Conservation (phyloP, 2,329 filamentous ascomycete species). For the Escovopsis sp. region DNA sequence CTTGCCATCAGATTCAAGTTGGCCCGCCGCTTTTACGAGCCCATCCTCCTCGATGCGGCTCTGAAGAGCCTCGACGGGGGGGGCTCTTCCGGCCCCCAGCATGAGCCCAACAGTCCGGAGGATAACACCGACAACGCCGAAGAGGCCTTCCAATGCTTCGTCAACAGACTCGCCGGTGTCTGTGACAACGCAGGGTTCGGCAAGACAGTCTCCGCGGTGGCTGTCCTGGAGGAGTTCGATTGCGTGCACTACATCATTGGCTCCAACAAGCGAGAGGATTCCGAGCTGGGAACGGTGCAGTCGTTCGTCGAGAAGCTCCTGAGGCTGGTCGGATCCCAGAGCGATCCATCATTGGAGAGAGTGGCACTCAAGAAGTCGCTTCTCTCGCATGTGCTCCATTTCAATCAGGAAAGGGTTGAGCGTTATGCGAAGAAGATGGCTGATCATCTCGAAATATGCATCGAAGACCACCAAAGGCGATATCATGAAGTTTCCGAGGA, state of each 20-base stretch:
- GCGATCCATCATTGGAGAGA: too few species aligned
- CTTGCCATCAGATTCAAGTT: constrained; percentile 7
- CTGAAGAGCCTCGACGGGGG: constrained; percentile 8
- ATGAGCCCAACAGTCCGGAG: background rate
- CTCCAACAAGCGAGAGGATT: constrained; percentile 12
- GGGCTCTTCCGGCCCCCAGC: background rate
- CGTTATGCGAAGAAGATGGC: constrained; percentile 8
- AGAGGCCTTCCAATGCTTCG: constrained; percentile 13
- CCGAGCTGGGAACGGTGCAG: background rate
- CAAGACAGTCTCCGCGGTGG: constrained; percentile 16
- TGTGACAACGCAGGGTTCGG: constrained; percentile 17
- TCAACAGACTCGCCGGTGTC: constrained; percentile 17
- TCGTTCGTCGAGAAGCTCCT: constrained; percentile 8
- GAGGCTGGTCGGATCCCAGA: constrained; percentile 1
- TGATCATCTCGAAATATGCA: constrained; percentile 4
- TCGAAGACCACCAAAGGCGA: constrained; percentile 2
- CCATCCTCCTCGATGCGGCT: constrained; percentile 13
- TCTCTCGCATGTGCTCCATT: constrained; percentile 8
- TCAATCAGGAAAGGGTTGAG: constrained; percentile 8
- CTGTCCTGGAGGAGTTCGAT: constrained; percentile 14
- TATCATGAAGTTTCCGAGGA: background rate
- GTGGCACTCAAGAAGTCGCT: background rate
- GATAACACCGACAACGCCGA: constrained; percentile 8
- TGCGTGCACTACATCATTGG: constrained; percentile 17
- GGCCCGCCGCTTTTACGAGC: constrained; percentile 16